phyloP scores from a whole-genome alignment of 768 basidiomycete species.

The Leccinum fibrillosum region DNA sequence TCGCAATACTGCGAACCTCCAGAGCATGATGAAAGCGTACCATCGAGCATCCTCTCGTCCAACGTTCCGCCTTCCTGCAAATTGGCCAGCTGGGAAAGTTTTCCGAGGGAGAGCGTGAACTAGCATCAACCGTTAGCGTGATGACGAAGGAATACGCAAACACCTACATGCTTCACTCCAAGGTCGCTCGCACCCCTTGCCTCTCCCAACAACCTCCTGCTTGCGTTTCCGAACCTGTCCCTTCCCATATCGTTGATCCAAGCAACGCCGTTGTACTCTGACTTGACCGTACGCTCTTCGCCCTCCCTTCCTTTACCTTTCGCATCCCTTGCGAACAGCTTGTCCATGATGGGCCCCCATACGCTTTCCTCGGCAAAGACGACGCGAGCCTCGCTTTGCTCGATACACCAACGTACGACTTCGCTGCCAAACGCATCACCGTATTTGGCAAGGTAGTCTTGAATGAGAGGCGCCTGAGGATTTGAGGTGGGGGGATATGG shows the following conservation, averaged over 20 bases:
- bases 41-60: conserved; percentile 55
- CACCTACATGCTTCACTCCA: conserved; percentile 72
- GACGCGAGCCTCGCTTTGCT: conserved; percentile 79
- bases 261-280: conserved; percentile 53
- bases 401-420: conserved; percentile 91
- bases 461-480: conserved; percentile 58
- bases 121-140: conserved; percentile 31
- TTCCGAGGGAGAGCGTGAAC: conserved; percentile 91
- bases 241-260: conserved; percentile 89
- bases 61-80: conserved; percentile 41
- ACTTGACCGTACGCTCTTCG: conserved; percentile 39
- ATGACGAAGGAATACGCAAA: neutral
- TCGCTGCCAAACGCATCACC: conserved; percentile 83
- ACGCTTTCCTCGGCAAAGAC: conserved; percentile 75
- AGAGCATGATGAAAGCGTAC: conserved; percentile 33
- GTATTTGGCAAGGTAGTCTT: conserved; percentile 72
- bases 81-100: conserved; percentile 74
- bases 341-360: conserved; percentile 62
- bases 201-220: conserved; percentile 60
- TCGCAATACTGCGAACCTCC: neutral
- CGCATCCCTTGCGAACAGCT: conserved; percentile 49
- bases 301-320: conserved; percentile 27
- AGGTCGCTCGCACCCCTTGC: conserved; percentile 55
- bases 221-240: conserved; percentile 61
- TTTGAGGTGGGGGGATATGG: conserved; percentile 65